Base-by-base conservation (phyloP, 768 basidiomycete species). In the Suillus paluster region DNA sequence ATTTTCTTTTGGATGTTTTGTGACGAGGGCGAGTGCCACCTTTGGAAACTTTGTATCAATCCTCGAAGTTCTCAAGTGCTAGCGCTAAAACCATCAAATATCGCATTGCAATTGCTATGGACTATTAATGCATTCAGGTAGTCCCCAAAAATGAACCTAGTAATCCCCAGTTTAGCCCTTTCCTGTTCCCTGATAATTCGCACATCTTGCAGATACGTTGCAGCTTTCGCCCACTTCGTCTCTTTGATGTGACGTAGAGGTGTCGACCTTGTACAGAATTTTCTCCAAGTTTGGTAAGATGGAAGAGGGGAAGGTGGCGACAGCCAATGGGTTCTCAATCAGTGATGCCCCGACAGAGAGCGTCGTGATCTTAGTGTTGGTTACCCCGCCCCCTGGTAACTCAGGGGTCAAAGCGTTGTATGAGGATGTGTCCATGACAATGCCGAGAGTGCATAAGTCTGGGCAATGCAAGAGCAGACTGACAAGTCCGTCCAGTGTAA, bases 1-100 rank as follows among this genome's bases (percentile, higher is more conserved):
- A 33, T 50, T 19, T 23, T 58, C 42, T 60, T 45, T 27, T 67
- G 65, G 7, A 63, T 63, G 15, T 50, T 12, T 50, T 3, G 21
- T 36, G 36, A 38, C 21, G 21, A 23, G 21, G 4, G 30, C 4
- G 30, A 30, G 30, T 30, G 30, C 30, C 30, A 30, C 30, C 30
- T 46, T 46, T 46, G 45, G 4, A 46, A 7, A 4, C 11, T 38
- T 23, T 45, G 11, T 10, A 45, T 45, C 45, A 8, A 41, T 41
- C 39, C 5, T 41, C 30, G 30, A 30, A 30, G 3, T 30, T 30
- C 3, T 30, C 4, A 6, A 30, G 30, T 30, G 6, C n/a, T 45
- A 10, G 10, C 21, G 44, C 25, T 49, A 49, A 49, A 49, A 30
- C 17, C 27, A 50, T 30, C 49, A 10, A 30, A 30, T 19, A 49